Base-by-base conservation (phyloP, 306 rosid genomes). In the Dalbergia oliveri region DNA sequence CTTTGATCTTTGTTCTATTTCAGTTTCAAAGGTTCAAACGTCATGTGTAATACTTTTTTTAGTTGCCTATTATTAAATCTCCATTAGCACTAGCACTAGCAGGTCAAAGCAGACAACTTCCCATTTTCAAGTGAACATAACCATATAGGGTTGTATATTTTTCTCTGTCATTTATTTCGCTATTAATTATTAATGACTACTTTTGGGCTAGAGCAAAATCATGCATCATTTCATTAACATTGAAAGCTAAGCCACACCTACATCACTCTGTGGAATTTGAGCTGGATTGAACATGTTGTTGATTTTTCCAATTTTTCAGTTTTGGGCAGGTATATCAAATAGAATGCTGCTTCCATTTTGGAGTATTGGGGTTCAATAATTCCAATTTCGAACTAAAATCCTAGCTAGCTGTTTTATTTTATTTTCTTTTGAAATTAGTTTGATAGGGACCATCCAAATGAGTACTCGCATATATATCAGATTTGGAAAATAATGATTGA, bases 61-160 rank as follows among this genome's bases (percentile, higher is more conserved):
- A 75, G 59, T 73, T 62, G 39, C 62, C 26, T 56, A 18, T 59
- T 44, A 56, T 72, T 43, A 41, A 77, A 51, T 31, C 73, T 43
- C 41, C 51, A 75, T 72, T 57, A 31, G 12, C 71, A 73, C 66
- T 49, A 31, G 39, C 68, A 79, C 66, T 49, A 31, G 39, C 68
- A 79, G 44, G 85, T 79, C 84, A 82, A 82, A 70, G 37, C 35
- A 43, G 66, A 49, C 75, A 76, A 5, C 69, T 66, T 71, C 78
- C 65, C 18, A 0, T 4, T 71, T 76, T 65, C 77, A 72, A 64
- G 73, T 64, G 70, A 76, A 76, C 75, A 80, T 62, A 69, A 35
- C 60, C 34, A 41, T 34, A 2, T 26, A 44, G 15, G 73, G 4
- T 53, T 13, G n/a, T 35, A 7, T 75, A 62, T 63, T 66, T 0